Evolutionary conservation across 2,329 filamentous ascomycete species (phyloP).

Genomic region (Diaporthe citri): DNA sequence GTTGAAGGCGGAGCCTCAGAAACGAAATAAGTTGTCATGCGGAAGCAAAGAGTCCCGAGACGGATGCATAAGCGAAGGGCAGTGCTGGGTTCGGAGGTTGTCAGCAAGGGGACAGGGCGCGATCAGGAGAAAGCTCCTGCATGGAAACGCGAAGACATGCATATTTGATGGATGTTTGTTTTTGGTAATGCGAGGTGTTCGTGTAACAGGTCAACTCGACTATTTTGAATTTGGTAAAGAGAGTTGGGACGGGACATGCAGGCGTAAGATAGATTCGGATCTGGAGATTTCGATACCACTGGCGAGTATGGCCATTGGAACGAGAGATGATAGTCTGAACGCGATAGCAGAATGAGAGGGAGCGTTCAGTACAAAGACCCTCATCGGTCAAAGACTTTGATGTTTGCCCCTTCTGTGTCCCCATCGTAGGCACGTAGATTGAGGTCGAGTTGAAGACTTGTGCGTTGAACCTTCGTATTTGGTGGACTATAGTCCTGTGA

Average conservation of each 20-base stretch:
- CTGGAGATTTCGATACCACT: not conserved
- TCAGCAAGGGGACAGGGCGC: not conserved
- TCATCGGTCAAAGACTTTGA: not conserved
- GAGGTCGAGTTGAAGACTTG: not conserved
- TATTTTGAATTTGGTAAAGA: not conserved
- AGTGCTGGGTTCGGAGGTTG: not conserved
- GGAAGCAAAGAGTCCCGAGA: no score
- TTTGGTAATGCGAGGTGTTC: not conserved
- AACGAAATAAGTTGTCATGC: not conserved
- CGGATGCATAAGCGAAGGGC: not conserved
- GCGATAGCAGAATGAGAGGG: not conserved
- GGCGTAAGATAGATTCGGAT: not conserved
- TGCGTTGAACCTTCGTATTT: not conserved
- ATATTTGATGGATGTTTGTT: not conserved
- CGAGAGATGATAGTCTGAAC: no score
- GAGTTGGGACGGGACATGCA: not conserved
- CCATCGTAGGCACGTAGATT: not conserved
- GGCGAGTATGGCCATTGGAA: not conserved
- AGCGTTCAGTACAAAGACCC: no score
- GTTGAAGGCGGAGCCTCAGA: not conserved
- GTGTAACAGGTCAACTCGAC: not conserved
- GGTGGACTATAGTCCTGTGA: not conserved
- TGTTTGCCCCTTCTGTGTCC: not conserved
- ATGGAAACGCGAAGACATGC: not conserved
- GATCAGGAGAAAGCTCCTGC: not conserved